Evolutionary conservation across 2,329 filamentous ascomycete species (phyloP).

Genomic region (Colletotrichum eremochloae): DNA sequence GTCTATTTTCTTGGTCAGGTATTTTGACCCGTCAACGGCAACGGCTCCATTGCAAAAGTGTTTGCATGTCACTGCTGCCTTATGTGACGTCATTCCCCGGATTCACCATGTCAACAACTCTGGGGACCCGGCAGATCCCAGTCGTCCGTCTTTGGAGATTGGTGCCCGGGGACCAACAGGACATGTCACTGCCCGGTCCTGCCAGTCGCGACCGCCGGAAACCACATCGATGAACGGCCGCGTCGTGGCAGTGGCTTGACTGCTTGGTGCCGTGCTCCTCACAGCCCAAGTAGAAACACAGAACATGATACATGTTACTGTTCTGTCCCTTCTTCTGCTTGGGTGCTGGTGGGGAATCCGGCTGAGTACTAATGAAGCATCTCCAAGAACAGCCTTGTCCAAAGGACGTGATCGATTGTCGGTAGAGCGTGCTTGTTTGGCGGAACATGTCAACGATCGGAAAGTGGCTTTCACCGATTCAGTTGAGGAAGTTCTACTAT

Average conservation of each 20-base stretch:
- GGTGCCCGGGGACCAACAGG: background rate
- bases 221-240: background rate
- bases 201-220: slow-evolving; percentile 16
- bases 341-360: background rate
- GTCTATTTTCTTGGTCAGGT: background rate
- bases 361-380: background rate
- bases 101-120: slow-evolving; percentile 4
- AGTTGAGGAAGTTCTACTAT: background rate
- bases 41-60: background rate
- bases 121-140: slow-evolving; percentile 16
- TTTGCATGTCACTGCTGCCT: background rate
- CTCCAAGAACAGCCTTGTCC: background rate
- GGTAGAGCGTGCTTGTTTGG: background rate
- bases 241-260: background rate
- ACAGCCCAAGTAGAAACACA: background rate
- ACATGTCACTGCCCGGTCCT: slow-evolving; percentile 16
- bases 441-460: background rate
- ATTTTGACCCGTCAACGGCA: background rate
- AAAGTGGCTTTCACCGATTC: background rate
- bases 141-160: background rate
- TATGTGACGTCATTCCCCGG: slow-evolving; percentile 22
- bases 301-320: background rate
- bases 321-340: background rate
- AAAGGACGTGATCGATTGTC: background rate
- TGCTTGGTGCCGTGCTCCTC: background rate